phyloP scores from a whole-genome alignment of 306 rosid species.

The Malus sieversii region DNA sequence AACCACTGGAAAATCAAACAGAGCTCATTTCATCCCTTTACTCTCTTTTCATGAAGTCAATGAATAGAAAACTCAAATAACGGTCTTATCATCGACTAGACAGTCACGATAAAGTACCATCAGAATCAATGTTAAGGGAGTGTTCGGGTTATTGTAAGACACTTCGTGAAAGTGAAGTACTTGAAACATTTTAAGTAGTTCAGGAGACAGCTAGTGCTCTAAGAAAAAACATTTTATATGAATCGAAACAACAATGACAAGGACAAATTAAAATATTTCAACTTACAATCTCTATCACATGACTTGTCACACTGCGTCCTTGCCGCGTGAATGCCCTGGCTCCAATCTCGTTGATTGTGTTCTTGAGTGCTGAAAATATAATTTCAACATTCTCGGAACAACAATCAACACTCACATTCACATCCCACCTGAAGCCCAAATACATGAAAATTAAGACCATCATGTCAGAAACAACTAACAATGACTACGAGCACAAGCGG shows the following conservation, averaged over 20 bases:
- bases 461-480: neutral
- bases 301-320: conserved; percentile 43
- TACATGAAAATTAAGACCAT: neutral
- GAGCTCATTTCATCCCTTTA: neutral
- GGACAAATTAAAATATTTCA: conserved; percentile 11
- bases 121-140: neutral
- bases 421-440: conserved; percentile 70
- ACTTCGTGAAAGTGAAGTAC: neutral
- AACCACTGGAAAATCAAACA: conserved; percentile 58
- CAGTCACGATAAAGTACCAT: neutral
- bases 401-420: conserved; percentile 33
- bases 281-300: conserved; percentile 61
- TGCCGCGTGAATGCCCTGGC: conserved; percentile 47
- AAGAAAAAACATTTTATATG: neutral
- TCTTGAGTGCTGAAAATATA: conserved; percentile 49
- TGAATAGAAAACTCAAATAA: neutral
- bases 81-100: neutral
- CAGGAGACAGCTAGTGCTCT: neutral
- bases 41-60: neutral
- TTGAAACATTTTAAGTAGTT: neutral
- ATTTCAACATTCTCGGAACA: conserved; percentile 72
- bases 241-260: neutral
- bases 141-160: neutral
- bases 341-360: conserved; percentile 58
- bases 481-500: no score